phyloP scores from a whole-genome alignment of 768 basidiomycete genomes.

The Rhodotorula taiwanensis region DNA sequence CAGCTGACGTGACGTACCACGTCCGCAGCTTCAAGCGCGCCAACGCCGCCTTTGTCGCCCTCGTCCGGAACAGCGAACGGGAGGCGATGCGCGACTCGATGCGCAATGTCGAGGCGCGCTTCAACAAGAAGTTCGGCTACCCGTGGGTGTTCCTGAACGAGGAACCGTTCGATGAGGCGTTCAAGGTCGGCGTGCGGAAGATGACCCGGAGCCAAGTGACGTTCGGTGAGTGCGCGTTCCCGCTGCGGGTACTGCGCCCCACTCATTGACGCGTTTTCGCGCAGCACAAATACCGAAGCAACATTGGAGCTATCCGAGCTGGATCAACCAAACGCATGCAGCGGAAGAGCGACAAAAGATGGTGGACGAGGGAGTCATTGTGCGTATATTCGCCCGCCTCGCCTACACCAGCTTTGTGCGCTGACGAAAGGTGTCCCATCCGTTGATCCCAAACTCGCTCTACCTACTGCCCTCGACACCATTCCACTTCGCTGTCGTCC shows the following conservation, averaged over 20 bases:
- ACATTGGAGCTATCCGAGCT: conserved; percentile 70
- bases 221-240: conserved; percentile 48
- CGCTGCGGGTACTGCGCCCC: too few species aligned
- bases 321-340: conserved; percentile 69
- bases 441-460: neutral
- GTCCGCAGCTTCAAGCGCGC: conserved; percentile 32
- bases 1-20: neutral
- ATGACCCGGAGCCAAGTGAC: conserved; percentile 37
- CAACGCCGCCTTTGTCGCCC: conserved; percentile 36
- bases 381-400: conserved; percentile 36
- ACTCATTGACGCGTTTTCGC: neutral
- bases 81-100: conserved; percentile 28
- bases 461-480: neutral
- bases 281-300: conserved; percentile 51
- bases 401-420: neutral
- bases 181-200: conserved; percentile 50
- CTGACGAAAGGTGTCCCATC: neutral
- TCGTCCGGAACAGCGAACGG: conserved; percentile 36
- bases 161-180: conserved; percentile 64
- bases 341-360: conserved; percentile 56
- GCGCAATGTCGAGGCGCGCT: conserved; percentile 75
- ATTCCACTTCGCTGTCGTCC: neutral
- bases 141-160: conserved; percentile 42
- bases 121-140: conserved; percentile 70
- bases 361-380: conserved; percentile 55